Percentiles rank a stretch among this genome's conserved stretches.
Evolutionary conservation across 2,329 filamentous ascomycete genomes (phyloP).

Genomic region (Chalara sp.): DNA sequence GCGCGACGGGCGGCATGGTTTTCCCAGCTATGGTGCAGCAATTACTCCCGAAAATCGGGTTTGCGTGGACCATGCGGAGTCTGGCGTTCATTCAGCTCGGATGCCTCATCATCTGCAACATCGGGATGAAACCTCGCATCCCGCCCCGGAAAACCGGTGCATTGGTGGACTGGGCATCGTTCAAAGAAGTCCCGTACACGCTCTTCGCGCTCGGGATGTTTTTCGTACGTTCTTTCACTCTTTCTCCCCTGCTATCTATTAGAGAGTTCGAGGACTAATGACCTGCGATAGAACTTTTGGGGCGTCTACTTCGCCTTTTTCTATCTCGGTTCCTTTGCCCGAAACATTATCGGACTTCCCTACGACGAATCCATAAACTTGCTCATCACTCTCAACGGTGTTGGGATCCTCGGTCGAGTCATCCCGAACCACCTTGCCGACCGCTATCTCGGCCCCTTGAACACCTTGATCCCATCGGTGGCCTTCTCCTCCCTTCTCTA

Average conservation of each 20-base stretch:
- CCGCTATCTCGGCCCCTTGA: conserved; percentile 43
- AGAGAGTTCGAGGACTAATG: neutral
- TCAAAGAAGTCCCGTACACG: conserved; percentile 36
- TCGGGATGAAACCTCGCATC: conserved; percentile 34
- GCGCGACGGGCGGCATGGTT: conserved; percentile 36
- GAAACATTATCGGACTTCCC: conserved; percentile 29
- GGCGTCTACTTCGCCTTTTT: conserved; percentile 38
- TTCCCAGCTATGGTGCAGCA: conserved; percentile 37
- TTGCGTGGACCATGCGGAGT: conserved; percentile 38
- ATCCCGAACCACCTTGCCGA: conserved; percentile 42
- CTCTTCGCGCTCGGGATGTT: conserved; percentile 38
- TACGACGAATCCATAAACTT: conserved; percentile 40
- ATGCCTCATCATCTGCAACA: conserved; percentile 27
- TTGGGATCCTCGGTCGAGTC: conserved; percentile 41
- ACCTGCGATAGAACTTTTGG: conserved; percentile 28
- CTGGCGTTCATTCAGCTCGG: conserved; percentile 39
- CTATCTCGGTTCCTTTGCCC: conserved; percentile 31
- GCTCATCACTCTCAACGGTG: conserved; percentile 45
- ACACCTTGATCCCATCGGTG: conserved; percentile 40
- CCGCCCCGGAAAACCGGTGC: conserved; percentile 34
- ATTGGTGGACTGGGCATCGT: conserved; percentile 37
- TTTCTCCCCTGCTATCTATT: neutral
- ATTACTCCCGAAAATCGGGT: conserved; percentile 35
- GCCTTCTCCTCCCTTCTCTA: conserved; percentile 27
- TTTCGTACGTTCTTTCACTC: conserved; percentile 19